Base-by-base conservation (phyloP, 2,329 filamentous ascomycete genomes). In the Bipolaris sorokiniana region DNA sequence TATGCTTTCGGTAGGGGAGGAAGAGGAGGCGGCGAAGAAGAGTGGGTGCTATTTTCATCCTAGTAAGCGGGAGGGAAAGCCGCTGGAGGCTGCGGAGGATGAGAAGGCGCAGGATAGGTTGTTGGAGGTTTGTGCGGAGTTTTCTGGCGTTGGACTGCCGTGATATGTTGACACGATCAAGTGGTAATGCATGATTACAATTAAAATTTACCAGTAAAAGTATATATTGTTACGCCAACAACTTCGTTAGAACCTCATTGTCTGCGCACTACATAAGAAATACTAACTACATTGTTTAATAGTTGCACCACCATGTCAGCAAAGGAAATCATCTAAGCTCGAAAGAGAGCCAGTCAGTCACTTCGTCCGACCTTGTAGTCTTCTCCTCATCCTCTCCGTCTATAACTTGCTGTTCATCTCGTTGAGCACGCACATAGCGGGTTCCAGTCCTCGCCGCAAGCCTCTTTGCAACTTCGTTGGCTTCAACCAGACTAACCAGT, bases 391-490 rank as follows among this genome's bases (percentile, higher is more conserved):
- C 18, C 75, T 78, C 82, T 7, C 83, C 82, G 15, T 18, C 15
- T 5, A 2, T 18, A 16, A 15, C 5, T 18, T 50, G 16, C 23
- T 40, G 11, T 5, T 40, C 36, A 11, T 5, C 10, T 28, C 10
- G 26, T 28, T 3, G 26, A 28, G 26, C 26, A 3, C 26, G 26
- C 26, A 28, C 26, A 10, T 28, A 10, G 7, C 26, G 26, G 7
- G 26, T 86, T 80, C 71, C 85, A 83, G 65, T 86, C 85, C 9
- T 84, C 84, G 68, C 86, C 83, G 77, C 79, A 61, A 84, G 61
- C 20, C 84, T 68, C 63, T 81, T 83, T 7, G 84, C 83, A 18
- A 88, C 83, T 70, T 87, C 84, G 65, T 86, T 88, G 10, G 85
- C 85, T 69, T 88, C 85, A 37, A 81, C 79, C 53, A 88, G 68